phyloP scores from a whole-genome alignment of 2,329 filamentous ascomycete species.

The Chaetomium sp. region DNA sequence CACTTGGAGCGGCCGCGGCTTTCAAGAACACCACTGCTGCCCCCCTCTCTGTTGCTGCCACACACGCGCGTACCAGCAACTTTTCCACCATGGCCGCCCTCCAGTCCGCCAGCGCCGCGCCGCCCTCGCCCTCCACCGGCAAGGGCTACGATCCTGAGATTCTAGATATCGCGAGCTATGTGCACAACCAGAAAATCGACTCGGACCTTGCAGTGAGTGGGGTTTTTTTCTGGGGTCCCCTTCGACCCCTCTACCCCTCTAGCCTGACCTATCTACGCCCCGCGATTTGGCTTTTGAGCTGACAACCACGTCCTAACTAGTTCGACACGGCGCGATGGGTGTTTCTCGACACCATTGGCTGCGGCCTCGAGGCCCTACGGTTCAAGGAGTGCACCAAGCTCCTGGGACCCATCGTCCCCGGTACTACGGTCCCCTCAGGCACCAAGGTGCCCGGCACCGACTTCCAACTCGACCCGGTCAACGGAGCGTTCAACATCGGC shows the following conservation, averaged over 20 bases:
- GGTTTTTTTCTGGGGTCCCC: background rate
- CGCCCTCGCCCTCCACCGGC: slow-evolving; percentile 37
- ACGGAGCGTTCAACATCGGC: slow-evolving; percentile 97
- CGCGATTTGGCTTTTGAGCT: slow-evolving; percentile 18
- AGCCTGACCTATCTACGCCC: background rate
- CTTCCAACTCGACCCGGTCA: slow-evolving; percentile 91
- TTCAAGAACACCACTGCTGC: slow-evolving; percentile 28
- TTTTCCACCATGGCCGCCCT: slow-evolving; percentile 46
- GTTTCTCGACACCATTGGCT: slow-evolving; percentile 93
- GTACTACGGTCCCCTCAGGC: slow-evolving; percentile 86
- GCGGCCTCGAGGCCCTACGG: slow-evolving; percentile 87
- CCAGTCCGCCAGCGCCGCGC: slow-evolving; percentile 39
- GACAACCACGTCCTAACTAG: slow-evolving; percentile 36
- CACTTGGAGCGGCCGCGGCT: slow-evolving; percentile 25
- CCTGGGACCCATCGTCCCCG: slow-evolving; percentile 83
- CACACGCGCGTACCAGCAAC: slow-evolving; percentile 22
- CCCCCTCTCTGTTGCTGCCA: slow-evolving; percentile 25
- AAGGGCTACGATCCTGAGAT: slow-evolving; percentile 85
- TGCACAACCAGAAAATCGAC: slow-evolving; percentile 84
- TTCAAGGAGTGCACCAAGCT: slow-evolving; percentile 97
- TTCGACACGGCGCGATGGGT: slow-evolving; percentile 96
- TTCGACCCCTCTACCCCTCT: background rate
- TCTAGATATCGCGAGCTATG: slow-evolving; percentile 88
- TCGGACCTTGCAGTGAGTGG: slow-evolving; percentile 83
- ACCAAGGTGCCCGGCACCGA: slow-evolving; percentile 85